Evolutionary conservation across 176 grass and related monocot genomes (phyloP).

Genomic region (Puya raimondii): DNA sequence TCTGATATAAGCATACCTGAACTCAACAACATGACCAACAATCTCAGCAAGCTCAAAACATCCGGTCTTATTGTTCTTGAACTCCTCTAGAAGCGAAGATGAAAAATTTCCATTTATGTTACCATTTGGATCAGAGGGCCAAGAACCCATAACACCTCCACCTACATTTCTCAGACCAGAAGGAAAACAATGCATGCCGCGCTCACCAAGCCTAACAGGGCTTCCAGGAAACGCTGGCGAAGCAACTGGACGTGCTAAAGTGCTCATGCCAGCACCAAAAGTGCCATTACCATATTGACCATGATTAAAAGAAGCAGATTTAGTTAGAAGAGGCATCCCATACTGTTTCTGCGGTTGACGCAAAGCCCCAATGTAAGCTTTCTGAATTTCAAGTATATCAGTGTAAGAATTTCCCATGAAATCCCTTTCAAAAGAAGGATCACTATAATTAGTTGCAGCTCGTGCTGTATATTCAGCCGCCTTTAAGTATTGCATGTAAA

Average conservation of each 20-base stretch:
- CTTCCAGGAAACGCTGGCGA: constrained; percentile 50
- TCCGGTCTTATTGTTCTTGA: constrained; percentile 4
- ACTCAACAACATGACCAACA: constrained; percentile 27
- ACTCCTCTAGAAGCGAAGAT: constrained; percentile 36
- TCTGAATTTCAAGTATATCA: constrained; percentile 60
- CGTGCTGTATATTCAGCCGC: constrained; percentile 51
- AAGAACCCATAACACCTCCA: constrained; percentile 25
- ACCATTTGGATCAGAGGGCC: constrained; percentile 49
- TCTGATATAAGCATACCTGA: constrained; percentile 20
- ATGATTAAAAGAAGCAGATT: constrained; percentile 49
- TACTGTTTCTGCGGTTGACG: constrained; percentile 84
- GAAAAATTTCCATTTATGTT: constrained; percentile 55
- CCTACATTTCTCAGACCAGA: constrained; percentile 45
- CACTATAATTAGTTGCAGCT: constrained; percentile 30
- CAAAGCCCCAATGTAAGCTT: constrained; percentile 66
- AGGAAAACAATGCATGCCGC: constrained; percentile 44
- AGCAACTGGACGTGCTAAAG: constrained; percentile 61
- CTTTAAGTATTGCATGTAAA: constrained; percentile 72
- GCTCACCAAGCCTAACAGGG: constrained; percentile 62
- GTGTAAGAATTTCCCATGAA: constrained; percentile 38
- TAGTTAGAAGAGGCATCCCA: constrained; percentile 56
- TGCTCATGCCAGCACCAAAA: constrained; percentile 58
- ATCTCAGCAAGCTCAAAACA: constrained; percentile 14
- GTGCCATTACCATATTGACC: constrained; percentile 49
- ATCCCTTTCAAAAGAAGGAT: constrained; percentile 50